A percentile compares a stretch with the other conserved stretches of the same genome.
These are phyloP conservation scores for Schwanniomyces vanrijiae DNA, from an alignment of 805 yeast species.

Conservation along the genomic window DNA sequence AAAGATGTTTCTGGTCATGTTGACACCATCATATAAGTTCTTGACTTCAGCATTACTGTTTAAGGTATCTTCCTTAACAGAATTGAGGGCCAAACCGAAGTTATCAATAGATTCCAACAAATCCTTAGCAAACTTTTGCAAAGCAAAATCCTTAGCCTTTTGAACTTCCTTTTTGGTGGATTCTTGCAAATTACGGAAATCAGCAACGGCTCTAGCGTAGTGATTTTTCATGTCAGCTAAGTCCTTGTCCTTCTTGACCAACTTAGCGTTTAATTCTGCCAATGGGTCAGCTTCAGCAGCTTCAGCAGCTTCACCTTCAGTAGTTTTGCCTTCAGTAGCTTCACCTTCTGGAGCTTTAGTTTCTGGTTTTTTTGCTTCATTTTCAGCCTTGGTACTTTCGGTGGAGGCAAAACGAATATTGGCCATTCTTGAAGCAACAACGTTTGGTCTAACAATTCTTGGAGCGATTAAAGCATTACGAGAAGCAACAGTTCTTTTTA, in stretches of 20 bases:
- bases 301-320: constrained; percentile 10
- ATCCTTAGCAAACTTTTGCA: constrained; percentile 90
- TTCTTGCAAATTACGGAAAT: constrained; percentile 89
- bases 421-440: constrained; percentile 8
- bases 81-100: constrained; percentile 79
- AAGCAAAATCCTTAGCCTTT: constrained; percentile 85
- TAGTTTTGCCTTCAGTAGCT: constrained; percentile 1
- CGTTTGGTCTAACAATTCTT: constrained; percentile 13
- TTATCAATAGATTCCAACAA: constrained; percentile 87
- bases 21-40: constrained; percentile 82
- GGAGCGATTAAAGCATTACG: constrained; percentile 12
- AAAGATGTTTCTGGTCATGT: constrained; percentile 84
- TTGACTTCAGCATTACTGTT: constrained; percentile 62
- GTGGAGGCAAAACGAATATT: constrained; percentile 18
- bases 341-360: neutral
- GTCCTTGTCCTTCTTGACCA: constrained; percentile 66
- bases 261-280: constrained; percentile 49
- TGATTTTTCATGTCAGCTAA: constrained; percentile 80
- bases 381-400: constrained; percentile 9
- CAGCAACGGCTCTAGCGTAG: constrained; percentile 82
- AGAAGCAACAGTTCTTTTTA: constrained; percentile 15
- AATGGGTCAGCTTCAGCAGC: constrained; percentile 19
- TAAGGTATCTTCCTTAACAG: constrained; percentile 64
- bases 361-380: constrained; percentile 6
- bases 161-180: constrained; percentile 84